Evolutionary conservation across 2,329 filamentous ascomycete genomes (phyloP).

Genomic region (Macrophomina tecta): DNA sequence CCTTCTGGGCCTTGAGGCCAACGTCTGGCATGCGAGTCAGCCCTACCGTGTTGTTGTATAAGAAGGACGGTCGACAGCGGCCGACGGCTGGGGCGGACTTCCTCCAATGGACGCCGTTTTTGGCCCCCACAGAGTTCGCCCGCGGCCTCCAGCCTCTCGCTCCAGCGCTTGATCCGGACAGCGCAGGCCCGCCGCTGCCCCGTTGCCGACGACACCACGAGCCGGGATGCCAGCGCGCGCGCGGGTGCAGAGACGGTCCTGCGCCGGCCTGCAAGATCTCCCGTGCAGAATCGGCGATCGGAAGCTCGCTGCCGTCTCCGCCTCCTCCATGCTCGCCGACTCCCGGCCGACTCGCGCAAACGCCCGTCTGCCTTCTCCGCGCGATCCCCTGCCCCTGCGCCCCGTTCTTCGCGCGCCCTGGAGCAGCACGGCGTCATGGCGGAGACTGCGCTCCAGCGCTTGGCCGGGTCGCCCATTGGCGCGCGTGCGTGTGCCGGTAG

Average conservation of each 20-base stretch:
- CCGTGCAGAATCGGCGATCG: too few relatives aligned
- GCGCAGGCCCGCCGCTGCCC: too few relatives aligned
- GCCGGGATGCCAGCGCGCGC: too few relatives aligned
- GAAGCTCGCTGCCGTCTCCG: too few relatives aligned
- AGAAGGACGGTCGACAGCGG: neutral
- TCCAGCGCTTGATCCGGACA: too few relatives aligned
- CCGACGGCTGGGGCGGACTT: neutral
- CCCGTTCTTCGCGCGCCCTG: neutral
- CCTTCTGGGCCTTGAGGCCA: neutral
- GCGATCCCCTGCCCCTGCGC: neutral
- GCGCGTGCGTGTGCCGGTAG: neutral
- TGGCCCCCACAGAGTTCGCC: neutral
- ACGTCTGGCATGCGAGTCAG: neutral
- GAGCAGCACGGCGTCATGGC: neutral
- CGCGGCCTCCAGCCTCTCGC: too few relatives aligned
- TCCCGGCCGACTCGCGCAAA: neutral
- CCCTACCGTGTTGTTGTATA: neutral
- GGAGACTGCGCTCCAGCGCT: neutral
- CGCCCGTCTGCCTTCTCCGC: neutral
- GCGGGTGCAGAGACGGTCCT: too few relatives aligned
- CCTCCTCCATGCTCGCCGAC: too few relatives aligned
- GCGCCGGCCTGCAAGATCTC: too few relatives aligned
- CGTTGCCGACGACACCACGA: too few relatives aligned
- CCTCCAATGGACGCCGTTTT: neutral
- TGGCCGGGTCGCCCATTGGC: slow-evolving; percentile 4